Evolutionary conservation across 208 protist species (phyloP), one percentile per base, ranked within the genome.

Genomic region (Trypanosoma theileri): DNA sequence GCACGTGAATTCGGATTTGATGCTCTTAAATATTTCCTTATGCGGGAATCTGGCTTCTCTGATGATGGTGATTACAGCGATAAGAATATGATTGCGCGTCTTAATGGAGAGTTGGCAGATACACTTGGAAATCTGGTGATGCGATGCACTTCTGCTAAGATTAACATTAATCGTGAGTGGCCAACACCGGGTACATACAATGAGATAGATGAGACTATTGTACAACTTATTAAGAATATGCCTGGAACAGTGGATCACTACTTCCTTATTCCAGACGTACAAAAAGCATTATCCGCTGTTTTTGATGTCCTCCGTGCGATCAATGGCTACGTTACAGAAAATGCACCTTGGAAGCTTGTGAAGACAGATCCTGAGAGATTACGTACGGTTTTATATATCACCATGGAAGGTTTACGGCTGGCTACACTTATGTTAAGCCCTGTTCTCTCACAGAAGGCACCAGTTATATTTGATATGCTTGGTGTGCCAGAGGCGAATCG

Each of bases 11-110:
- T 91, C 73, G 89, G 92, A 42, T 71, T 90, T 48, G 98, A 99
- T 73, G 78, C 91, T 4, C 73, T 99, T 21, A 91, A 98, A 66
- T 99, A 98, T 81, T 99, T 98, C 66, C 71, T 99, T 11, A 67
- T 99, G 35, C 86, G 92, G n/a, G 97, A 99, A 67, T 89, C 92
- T 14, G 87, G 91, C 60, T 91, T 99, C 31, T 88, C 87, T n/a
- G 79, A 96, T 52, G 98, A 99, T 76, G 95, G 93, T 24, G 97
- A 99, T 79, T 99, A 97, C 81, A 97, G 89, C 21, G 89, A 98
- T 59, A 75, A 78, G 46, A 87, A 88, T 60, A 91, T 98, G 72
- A 69, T 86, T 17, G 75, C 83, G 4, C 84, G 86, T 45, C 80
- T 98, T 45, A 98, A 98, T 77, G 71, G 79, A 0, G 95, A 98